Evolutionary conservation across 2,329 filamentous ascomycete genomes (phyloP).

Genomic region (Ascochyta rabiei): DNA sequence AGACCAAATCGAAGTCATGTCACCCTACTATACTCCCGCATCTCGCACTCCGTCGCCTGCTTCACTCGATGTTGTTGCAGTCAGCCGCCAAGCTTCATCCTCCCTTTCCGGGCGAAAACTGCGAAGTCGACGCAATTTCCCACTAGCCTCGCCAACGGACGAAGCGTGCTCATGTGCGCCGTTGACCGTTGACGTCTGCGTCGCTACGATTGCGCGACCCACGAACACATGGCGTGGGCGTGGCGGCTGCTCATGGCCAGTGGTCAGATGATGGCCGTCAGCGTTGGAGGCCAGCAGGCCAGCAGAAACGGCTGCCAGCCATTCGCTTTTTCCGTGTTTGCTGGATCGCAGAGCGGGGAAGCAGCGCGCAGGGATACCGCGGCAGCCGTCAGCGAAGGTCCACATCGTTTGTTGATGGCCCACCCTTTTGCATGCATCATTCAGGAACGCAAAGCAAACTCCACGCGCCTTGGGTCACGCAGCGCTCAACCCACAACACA

Average conservation of each 20-base stretch:
- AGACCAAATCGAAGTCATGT: background rate
- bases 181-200: conserved; percentile 27
- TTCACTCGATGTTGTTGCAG: conserved; percentile 4
- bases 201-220: conserved; percentile 6
- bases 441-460: conserved; percentile 18
- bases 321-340: conserved; percentile 7
- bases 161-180: conserved; percentile 12
- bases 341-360: conserved; percentile 17
- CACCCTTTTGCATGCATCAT: conserved; percentile 14
- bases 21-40: conserved; percentile 8
- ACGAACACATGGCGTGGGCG: conserved; percentile 19
- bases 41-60: conserved; percentile 16
- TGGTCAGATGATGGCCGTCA: conserved; percentile 3
- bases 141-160: conserved; percentile 12
- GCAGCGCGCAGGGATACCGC: conserved; percentile 12
- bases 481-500: conserved; percentile 15
- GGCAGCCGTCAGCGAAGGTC: conserved; percentile 3
- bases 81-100: conserved; percentile 26
- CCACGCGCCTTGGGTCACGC: conserved; percentile 8
- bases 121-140: conserved; percentile 37
- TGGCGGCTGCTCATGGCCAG: conserved; percentile 8
- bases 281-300: background rate
- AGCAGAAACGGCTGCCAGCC: background rate
- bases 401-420: conserved; percentile 12
- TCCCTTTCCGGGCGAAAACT: conserved; percentile 32